Evolutionary conservation across 2,329 filamentous ascomycete species (phyloP).

Genomic region (Exophiala viscosa): DNA sequence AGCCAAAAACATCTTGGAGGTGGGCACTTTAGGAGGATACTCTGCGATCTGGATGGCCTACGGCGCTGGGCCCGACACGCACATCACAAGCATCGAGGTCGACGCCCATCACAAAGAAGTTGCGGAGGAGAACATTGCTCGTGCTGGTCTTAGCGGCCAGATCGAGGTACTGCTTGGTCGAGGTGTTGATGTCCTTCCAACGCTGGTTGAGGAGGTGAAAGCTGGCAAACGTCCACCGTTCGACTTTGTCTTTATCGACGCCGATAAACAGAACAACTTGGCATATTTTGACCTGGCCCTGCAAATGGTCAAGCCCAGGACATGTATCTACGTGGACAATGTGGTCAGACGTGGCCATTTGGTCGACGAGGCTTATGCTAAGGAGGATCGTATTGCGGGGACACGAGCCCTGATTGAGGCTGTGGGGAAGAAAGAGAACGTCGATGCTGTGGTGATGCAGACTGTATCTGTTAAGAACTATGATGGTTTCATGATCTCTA

Average conservation of each 20-base stretch:
- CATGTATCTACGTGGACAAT: constrained; percentile 51
- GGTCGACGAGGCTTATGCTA: constrained; percentile 28
- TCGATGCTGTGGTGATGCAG: constrained; percentile 45
- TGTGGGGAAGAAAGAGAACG: constrained; percentile 40
- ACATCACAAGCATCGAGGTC: constrained; percentile 53
- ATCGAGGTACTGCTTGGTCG: constrained; percentile 47
- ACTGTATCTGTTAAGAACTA: constrained; percentile 48
- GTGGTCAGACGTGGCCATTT: constrained; percentile 42
- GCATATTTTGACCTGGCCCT: constrained; percentile 48
- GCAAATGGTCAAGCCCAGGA: constrained; percentile 39
- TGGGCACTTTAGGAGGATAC: constrained; percentile 56
- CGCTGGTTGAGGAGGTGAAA: constrained; percentile 41
- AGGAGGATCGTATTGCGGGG: constrained; percentile 28
- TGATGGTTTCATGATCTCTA: constrained; percentile 44
- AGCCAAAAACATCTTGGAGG: constrained; percentile 47
- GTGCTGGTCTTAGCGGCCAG: constrained; percentile 39
- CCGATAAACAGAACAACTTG: constrained; percentile 50
- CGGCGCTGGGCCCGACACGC: constrained; percentile 32
- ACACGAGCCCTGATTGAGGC: constrained; percentile 40
- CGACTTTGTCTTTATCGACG: constrained; percentile 54
- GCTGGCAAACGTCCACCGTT: constrained; percentile 40
- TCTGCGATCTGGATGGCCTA: constrained; percentile 52
- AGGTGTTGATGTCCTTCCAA: constrained; percentile 42
- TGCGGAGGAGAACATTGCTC: constrained; percentile 44
- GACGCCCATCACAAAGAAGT: constrained; percentile 45